phyloP scores from a whole-genome alignment of 1,284 basidiomycete genomes.

The Veloboletus limbatus region DNA sequence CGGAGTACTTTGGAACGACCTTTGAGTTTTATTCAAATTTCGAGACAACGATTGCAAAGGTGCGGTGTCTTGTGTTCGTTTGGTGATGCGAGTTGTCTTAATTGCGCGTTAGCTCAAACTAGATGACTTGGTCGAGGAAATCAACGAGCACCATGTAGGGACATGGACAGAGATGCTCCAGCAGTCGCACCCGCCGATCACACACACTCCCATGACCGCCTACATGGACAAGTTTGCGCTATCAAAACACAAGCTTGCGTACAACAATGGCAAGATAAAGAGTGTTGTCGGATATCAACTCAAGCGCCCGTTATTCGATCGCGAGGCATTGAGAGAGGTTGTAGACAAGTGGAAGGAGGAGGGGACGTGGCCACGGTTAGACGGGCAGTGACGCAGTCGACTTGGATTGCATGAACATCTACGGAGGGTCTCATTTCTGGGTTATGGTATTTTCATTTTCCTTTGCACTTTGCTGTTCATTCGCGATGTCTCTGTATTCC shows the following conservation, averaged over 20 bases:
- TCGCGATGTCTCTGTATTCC: conserved; percentile 18
- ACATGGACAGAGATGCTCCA: conserved; percentile 85
- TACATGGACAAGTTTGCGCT: conserved; percentile 79
- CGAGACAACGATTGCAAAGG: conserved; percentile 69
- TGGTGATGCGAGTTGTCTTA: conserved; percentile 11
- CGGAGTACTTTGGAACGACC: conserved; percentile 77
- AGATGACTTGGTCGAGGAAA: conserved; percentile 77
- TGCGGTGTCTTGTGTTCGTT: conserved; percentile 25
- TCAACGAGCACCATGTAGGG: conserved; percentile 84
- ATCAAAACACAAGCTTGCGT: conserved; percentile 62
- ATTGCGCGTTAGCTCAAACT: conserved; percentile 44
- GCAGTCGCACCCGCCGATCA: conserved; percentile 70
- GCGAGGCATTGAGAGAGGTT: conserved; percentile 66
- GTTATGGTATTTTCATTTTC: conserved; percentile 13
- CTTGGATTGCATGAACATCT: conserved; percentile 8
- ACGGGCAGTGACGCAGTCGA: conserved; percentile 9
- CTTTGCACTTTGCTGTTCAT: conserved; percentile 8
- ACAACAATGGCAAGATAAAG: conserved; percentile 72
- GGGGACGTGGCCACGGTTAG: conserved; percentile 64
- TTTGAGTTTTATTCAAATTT: conserved; percentile 83
- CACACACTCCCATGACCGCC: conserved; percentile 74
- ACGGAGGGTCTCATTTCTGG: conserved; percentile 17
- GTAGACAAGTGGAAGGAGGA: conserved; percentile 79
- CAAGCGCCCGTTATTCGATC: conserved; percentile 58
- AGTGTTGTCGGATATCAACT: conserved; percentile 70